Evolutionary conservation across 225 moss, liverwort and hornwort species (phyloP), one percentile per base, ranked within the genome.

Genomic region (Marchantia polymorpha): DNA sequence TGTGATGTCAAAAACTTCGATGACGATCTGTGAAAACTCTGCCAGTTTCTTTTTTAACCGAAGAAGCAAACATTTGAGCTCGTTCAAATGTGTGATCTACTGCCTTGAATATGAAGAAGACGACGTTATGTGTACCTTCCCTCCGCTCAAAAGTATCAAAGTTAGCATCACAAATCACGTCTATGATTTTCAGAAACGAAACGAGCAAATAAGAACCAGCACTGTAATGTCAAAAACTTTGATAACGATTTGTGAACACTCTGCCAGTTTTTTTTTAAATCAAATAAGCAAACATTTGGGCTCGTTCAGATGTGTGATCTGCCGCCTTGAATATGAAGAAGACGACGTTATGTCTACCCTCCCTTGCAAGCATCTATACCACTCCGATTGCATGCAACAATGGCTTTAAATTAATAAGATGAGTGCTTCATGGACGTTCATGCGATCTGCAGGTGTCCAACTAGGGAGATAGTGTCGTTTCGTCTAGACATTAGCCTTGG

Each of bases 371-470:
- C 93, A 93, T 90, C 89, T 86, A 17, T 91, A 93, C 82, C 93
- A 93, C 82, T 81, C 91, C 50, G 86, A 85, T 47, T 93, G 93
- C 80, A 91, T 93, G 78, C 85, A 87, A 72, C 89, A 85, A 60
- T 93, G 93, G 93, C 85, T 93, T 79, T 85, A 89, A 79, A 91
- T 89, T 70, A 93, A 93, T 75, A 93, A 93, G 91, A 91, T 91
- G 73, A 22, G 74, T 49, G 13, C 29, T 63, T 49, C 12, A 39
- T 39, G 39, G 39, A 39, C 2, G 39, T 39, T 39, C 39, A 39
- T 23, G n/a, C 23, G 64, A 17, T 20, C 64, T 19, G 56, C 4
- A 6, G 19, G 3, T 39, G 39, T 39, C 2, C 39, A 39, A 39
- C 5, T 2, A 5, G 39, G 39, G 39, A 39, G 39, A 13, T 15